Evolutionary conservation across 805 yeast genomes (phyloP), one percentile per base, ranked within the genome.

Genomic region (Ogataea methylovora): DNA sequence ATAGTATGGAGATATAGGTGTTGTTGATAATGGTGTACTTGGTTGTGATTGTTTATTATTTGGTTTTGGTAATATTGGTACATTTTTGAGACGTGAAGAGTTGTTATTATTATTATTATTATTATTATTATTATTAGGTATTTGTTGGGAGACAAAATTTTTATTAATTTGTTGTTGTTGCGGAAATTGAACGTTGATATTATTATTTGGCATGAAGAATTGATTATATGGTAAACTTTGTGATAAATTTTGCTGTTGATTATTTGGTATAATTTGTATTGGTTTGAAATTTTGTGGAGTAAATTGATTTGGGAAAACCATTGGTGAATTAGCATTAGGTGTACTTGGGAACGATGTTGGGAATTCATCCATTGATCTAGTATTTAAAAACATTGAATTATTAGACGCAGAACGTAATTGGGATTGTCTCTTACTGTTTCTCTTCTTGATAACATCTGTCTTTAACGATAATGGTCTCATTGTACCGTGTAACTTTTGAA

Each of bases 401-500:
- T 8, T 5, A 10, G 25, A 20, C 16, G 14, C 17, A 6, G 15
- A 20, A 16, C 24, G 20, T 18, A 33, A n/a, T 8, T 33, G 24
- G 10, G 53, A 40, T 29, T 57, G 62, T 42, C 60, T 49, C 36
- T 73, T 69, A 3, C 76, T 67, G 38, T 66, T 65, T 45, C 82
- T 56, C 51, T 75, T 76, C 37, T 71, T 73, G 33, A 76, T 76
- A 10, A 71, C 69, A 42, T 73, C 79, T 0, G 76, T 73, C 39
- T 73, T 73, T 36, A 73, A 56, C 17, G 78, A 68, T 17, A 76
- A 54, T 2, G 82, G 82, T 33, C 82, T 54, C 50, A 73, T 72
- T 3, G 80, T 71, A 13, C 82, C 82, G 45, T 76, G 82, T 14
- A 76, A 53, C 45, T 75, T 75, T 35, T 69, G 64, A 46, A 75